These are phyloP conservation scores for Trichosporon ovoides DNA, from an alignment of 1,284 basidiomycete genomes.

Conservation along the genomic window DNA sequence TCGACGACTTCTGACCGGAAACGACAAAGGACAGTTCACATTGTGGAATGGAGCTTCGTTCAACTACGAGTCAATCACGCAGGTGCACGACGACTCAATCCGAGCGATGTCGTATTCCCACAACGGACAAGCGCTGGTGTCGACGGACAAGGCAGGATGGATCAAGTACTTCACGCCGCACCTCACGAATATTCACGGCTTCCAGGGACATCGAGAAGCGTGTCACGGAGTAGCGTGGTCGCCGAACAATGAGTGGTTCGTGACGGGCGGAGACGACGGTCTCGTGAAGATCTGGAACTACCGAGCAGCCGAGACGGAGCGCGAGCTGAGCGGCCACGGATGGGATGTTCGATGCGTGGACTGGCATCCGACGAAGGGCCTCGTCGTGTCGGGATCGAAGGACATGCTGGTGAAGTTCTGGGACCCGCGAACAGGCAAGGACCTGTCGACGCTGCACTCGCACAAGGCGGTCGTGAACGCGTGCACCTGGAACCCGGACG, in stretches of 20 bases:
- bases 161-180: conserved; percentile 99
- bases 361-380: conserved; percentile 95
- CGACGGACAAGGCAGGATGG: conserved; percentile 84
- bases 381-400: conserved; percentile 90
- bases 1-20: conserved; percentile 84
- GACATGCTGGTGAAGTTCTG: conserved; percentile 99
- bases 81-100: conserved; percentile 93
- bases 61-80: conserved; percentile 98
- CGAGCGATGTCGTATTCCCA: conserved; percentile 85
- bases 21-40: conserved; percentile 95
- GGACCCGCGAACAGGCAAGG: conserved; percentile 87
- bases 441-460: conserved; percentile 84
- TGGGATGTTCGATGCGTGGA: conserved; percentile 99
- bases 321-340: conserved; percentile 82
- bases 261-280: conserved; percentile 90
- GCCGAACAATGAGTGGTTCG: conserved; percentile 86
- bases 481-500: conserved; percentile 85
- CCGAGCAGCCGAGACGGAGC: conserved; percentile 81
- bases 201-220: conserved; percentile 82
- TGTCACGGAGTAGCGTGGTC: conserved; percentile 86
- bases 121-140: conserved; percentile 83
- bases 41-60: conserved; percentile 98
- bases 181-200: conserved; percentile 95
- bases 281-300: conserved; percentile 94
- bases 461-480: conserved; percentile 98